Base-by-base conservation (phyloP, 2,329 filamentous ascomycete genomes). In the Acephala macrosclerotiorum region DNA sequence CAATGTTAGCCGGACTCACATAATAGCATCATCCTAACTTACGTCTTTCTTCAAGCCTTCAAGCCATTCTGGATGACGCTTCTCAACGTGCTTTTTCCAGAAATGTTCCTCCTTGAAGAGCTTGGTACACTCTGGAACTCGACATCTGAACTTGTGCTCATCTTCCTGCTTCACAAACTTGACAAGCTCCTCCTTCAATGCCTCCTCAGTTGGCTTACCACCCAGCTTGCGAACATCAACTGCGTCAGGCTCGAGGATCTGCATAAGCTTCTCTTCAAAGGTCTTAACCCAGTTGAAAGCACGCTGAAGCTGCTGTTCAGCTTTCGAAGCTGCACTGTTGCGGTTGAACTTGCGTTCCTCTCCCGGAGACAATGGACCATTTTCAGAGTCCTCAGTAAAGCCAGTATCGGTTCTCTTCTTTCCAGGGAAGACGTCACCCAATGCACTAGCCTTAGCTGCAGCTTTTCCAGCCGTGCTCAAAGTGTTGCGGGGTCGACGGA, bases 251-350 rank as follows among this genome's bases (percentile, higher is more conserved):
- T 98, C 95, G 16, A 99, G 84, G 56, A 98, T 91, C 77, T 97
- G 94, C 76, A 93, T 83, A 60, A 99, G 86, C 81, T 99, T 99
- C 76, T 99, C 96, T 77, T 99, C 96, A 74, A 97, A 99, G 0
- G 96, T 98, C 82, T 92, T 96, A 66, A 99, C 96, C 96, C 96
- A 99, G 76, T 98, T 99, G 81, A 94, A 98, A 0, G 96, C 96
- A 64, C 94, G 91, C 75, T 96, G 92, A 16, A 98, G 87, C 77
- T 98, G 96, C 77, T 96, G 93, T 74, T 97, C 94, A 4, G 89
- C 89, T 81, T 97, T 97, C 59, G 85, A 89, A 26, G 85, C 85
- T 18, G 89, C 84, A 66, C 87, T 89, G 53, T 68, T 73, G 38
- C 75, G 72, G 63, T 88, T 86, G 68, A 90, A 89, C 74, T 93